These are phyloP conservation scores for Pythium coloratum DNA, from an alignment of 352 stramenopile species.

Conservation along the genomic window DNA sequence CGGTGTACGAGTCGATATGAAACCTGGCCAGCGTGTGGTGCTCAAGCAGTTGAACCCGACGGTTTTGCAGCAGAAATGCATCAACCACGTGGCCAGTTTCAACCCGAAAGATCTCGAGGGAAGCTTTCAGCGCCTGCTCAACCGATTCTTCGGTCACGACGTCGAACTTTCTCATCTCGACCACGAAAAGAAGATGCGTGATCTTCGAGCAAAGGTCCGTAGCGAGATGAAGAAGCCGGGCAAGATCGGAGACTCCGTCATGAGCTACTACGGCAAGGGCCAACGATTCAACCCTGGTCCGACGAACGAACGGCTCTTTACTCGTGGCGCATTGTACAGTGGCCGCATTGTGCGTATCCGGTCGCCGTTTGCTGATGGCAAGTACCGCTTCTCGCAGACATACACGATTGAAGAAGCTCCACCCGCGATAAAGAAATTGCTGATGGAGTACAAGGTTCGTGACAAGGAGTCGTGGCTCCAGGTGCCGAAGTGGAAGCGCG, in stretches of 20 bases:
- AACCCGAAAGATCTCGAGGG: slow-evolving; percentile 63
- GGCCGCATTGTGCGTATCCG: slow-evolving; percentile 52
- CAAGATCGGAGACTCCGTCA: slow-evolving; percentile 39
- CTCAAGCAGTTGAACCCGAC: slow-evolving; percentile 56
- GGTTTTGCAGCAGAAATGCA: slow-evolving; percentile 63
- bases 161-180: slow-evolving; percentile 36
- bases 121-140: slow-evolving; percentile 68
- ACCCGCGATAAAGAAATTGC: slow-evolving; percentile 31
- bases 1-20: slow-evolving; percentile 52
- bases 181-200: slow-evolving; percentile 42
- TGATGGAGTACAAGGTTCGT: slow-evolving; percentile 52
- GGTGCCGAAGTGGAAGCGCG: slow-evolving; percentile 43
- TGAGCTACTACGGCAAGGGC: slow-evolving; percentile 63
- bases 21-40: slow-evolving; percentile 50
- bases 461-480: slow-evolving; percentile 55
- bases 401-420: slow-evolving; percentile 48
- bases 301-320: slow-evolving; percentile 45
- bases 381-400: slow-evolving; percentile 39
- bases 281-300: slow-evolving; percentile 47
- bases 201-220: slow-evolving; percentile 42
- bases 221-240: slow-evolving; percentile 65
- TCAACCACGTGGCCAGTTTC: slow-evolving; percentile 57
- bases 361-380: slow-evolving; percentile 52
- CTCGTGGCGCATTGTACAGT: slow-evolving; percentile 46
- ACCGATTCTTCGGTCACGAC: slow-evolving; percentile 58